Conservation (phyloP, 768 basidiomycete genomes). For the Auriscalpium vulgare region DNA sequence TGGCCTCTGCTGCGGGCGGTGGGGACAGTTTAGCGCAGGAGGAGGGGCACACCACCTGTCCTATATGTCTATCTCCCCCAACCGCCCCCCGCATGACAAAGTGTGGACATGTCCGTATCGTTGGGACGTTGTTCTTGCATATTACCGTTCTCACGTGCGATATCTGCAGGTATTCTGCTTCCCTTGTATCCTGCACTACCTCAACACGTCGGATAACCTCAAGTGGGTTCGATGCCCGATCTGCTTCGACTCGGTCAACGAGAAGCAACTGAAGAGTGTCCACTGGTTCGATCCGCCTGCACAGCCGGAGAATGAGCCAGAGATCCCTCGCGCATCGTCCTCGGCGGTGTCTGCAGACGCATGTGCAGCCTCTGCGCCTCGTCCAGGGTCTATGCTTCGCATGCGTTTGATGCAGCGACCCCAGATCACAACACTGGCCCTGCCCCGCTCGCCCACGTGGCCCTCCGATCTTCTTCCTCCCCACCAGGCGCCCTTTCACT, state of each 20-base stretch:
- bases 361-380: conserved; percentile 33
- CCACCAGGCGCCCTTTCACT: conserved; percentile 92
- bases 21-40: conserved; percentile 35
- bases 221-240: conserved; percentile 95
- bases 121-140: too few relatives aligned
- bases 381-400: conserved; percentile 51
- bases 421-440: conserved; percentile 88
- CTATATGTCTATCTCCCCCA: conserved; percentile 91
- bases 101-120: conserved; percentile 84
- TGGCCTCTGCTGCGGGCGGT: conserved; percentile 45
- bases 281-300: conserved; percentile 71
- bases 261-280: conserved; percentile 85
- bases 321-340: conserved; percentile 33
- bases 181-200: conserved; percentile 88
- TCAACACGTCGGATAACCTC: conserved; percentile 69
- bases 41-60: conserved; percentile 72
- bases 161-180: conserved; percentile 78
- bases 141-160: too few relatives aligned
- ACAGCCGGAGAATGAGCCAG: conserved; percentile 25
- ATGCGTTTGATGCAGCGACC: conserved; percentile 92
- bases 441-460: conserved; percentile 90
- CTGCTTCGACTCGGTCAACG: conserved; percentile 89
- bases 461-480: conserved; percentile 88
- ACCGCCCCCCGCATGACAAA: conserved; percentile 90
- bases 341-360: conserved; percentile 36